phyloP scores from a whole-genome alignment of 495 filamentous ascomycete genomes.

The Thozetella sp. region DNA sequence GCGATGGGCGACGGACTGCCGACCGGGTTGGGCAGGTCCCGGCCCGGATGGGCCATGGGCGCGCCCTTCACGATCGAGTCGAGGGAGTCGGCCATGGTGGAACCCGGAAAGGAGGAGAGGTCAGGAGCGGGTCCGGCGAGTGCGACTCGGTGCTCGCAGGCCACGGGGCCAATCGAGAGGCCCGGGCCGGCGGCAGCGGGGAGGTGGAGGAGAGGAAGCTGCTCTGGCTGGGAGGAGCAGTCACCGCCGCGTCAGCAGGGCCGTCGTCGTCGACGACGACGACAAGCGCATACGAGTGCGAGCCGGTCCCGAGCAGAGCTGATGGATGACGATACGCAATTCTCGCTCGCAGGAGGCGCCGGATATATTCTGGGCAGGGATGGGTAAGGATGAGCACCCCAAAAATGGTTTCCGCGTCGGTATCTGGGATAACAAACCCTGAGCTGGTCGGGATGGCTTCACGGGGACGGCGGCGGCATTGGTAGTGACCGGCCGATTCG shows the following conservation, averaged over 20 bases:
- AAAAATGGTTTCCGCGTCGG: too few relatives aligned
- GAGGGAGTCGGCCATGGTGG: constrained; percentile 57
- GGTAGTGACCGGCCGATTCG: too few relatives aligned
- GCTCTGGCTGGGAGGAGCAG: background rate
- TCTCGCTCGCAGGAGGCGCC: too few relatives aligned
- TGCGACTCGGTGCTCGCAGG: constrained; percentile 1
- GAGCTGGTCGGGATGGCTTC: too few relatives aligned
- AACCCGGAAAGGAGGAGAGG: constrained; percentile 2
- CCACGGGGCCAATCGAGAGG: background rate
- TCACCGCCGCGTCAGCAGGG: background rate
- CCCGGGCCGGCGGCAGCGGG: background rate
- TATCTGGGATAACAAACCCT: too few relatives aligned
- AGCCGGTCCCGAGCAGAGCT: background rate
- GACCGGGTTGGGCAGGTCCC: constrained; percentile 22
- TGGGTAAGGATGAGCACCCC: too few relatives aligned
- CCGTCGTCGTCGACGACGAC: too few relatives aligned
- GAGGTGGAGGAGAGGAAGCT: background rate
- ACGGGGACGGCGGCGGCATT: too few relatives aligned
- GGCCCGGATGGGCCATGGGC: constrained; percentile 37
- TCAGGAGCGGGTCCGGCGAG: background rate
- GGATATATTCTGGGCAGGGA: too few relatives aligned
- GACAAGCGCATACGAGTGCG: background rate
- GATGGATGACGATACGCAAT: too few relatives aligned
- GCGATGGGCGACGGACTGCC: constrained; percentile 38
- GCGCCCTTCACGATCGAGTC: constrained; percentile 91